Percentiles rank a stretch among this genome's conserved stretches.
These are phyloP conservation scores for Aureobasidium sp. DNA, from an alignment of 2,329 filamentous ascomycete species.

Conservation along the genomic window DNA sequence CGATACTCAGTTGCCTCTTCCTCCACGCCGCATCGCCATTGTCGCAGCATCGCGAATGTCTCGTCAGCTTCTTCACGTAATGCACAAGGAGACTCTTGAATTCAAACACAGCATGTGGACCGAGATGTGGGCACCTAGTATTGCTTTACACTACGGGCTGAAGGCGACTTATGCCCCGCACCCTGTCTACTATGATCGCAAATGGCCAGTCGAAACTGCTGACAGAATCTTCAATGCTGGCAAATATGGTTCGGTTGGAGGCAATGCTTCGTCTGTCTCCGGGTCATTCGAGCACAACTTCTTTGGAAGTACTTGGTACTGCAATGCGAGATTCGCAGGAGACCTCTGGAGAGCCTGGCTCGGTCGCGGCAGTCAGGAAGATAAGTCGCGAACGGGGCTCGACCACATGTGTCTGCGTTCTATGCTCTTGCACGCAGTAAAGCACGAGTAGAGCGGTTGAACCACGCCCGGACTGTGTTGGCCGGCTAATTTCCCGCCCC, in stretches of 20 bases:
- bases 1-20: not conserved
- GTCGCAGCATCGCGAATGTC: not conserved
- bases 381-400: not conserved
- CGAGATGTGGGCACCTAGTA: not conserved
- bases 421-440: not conserved
- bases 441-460: not conserved
- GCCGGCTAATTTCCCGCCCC: not conserved
- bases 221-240: not conserved
- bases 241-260: not conserved
- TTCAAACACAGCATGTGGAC: not conserved
- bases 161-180: not conserved
- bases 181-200: not conserved
- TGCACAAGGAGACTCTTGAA: not conserved
- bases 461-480: not conserved
- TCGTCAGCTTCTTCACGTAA: not conserved
- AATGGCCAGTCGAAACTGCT: not conserved
- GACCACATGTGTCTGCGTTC: not conserved
- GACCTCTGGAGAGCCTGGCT: not conserved
- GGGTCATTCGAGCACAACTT: constrained; percentile 1
- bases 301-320: not conserved
- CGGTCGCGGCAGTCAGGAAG: not conserved
- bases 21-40: not conserved
- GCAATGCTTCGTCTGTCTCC: not conserved
- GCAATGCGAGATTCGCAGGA: not conserved
- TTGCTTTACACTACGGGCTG: not conserved